A percentile compares a stretch with the other conserved stretches of the same genome.
Conservation (phyloP, 2,329 filamentous ascomycete species). For the Exserohilum turcica region DNA sequence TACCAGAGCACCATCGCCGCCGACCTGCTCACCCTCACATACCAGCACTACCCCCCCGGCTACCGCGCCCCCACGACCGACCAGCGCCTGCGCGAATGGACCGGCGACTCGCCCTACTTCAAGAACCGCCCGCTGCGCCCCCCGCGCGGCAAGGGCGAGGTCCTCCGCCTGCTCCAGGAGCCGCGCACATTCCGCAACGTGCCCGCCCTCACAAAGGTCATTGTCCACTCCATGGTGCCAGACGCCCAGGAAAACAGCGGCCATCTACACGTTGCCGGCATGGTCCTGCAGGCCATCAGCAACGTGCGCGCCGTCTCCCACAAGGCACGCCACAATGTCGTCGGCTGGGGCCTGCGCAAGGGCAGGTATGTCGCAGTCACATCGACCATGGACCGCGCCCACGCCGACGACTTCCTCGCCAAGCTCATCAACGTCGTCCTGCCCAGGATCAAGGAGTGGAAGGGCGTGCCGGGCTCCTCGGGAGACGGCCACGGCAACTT, state of each 20-base stretch:
- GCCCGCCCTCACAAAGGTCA: constrained; percentile 79
- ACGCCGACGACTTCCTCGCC: constrained; percentile 87
- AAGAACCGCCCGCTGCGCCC: constrained; percentile 85
- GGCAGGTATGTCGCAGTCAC: constrained; percentile 78
- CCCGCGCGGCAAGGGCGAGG: constrained; percentile 76
- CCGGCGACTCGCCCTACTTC: constrained; percentile 90
- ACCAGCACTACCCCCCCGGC: constrained; percentile 83
- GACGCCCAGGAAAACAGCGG: constrained; percentile 72
- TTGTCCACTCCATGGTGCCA: constrained; percentile 75
- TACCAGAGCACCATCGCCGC: constrained; percentile 84
- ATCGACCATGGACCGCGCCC: constrained; percentile 74
- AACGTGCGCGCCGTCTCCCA: constrained; percentile 75
- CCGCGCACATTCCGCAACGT: constrained; percentile 80
- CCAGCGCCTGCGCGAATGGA: constrained; percentile 81
- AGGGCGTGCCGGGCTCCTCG: constrained; percentile 73
- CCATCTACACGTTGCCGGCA: constrained; percentile 79
- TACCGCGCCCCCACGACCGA: constrained; percentile 62
- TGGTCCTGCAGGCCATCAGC: constrained; percentile 83
- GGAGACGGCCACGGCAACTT: constrained; percentile 91
- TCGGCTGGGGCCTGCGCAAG: constrained; percentile 74
- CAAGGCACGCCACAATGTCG: constrained; percentile 70
- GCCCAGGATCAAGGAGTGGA: constrained; percentile 96
- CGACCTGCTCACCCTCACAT: constrained; percentile 87
- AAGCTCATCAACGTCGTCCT: constrained; percentile 89
- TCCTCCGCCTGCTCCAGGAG: constrained; percentile 69